Percentiles rank a stretch among this genome's conserved stretches.
Conservation (phyloP, 2,329 filamentous ascomycete species). For the Cercospora sp. region DNA sequence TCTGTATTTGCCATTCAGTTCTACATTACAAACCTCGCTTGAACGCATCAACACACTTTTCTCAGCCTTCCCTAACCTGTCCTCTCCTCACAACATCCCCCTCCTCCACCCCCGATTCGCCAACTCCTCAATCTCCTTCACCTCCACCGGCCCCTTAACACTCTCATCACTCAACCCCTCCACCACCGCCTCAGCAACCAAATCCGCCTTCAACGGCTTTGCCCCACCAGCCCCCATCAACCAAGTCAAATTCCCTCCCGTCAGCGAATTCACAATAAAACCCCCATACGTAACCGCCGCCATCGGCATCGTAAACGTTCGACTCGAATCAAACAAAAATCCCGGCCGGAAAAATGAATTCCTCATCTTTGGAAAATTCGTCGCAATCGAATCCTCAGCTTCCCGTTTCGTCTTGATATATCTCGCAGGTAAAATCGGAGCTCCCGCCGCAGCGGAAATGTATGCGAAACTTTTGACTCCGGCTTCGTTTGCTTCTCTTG, state of each 20-base stretch:
- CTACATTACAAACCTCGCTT: constrained; percentile 7
- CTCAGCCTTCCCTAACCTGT: too few species aligned
- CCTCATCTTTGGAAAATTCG: constrained; percentile 72
- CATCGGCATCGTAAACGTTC: constrained; percentile 79
- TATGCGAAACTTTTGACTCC: constrained; percentile 74
- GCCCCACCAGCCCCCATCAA: constrained; percentile 80
- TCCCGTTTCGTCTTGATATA: constrained; percentile 93
- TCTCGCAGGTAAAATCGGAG: constrained; percentile 76
- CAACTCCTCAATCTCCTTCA: constrained; percentile 75
- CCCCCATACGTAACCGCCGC: constrained; percentile 75
- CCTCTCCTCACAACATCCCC: constrained; percentile 71
- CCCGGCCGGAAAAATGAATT: constrained; percentile 80
- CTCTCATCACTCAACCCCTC: constrained; percentile 76
- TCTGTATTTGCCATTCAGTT: not conserved
- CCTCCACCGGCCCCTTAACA: constrained; percentile 74
- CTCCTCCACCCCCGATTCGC: constrained; percentile 84
- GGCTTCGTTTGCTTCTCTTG: constrained; percentile 68
- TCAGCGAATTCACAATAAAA: constrained; percentile 72
- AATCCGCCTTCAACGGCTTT: constrained; percentile 84
- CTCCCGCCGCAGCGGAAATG: constrained; percentile 83
- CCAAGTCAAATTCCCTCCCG: constrained; percentile 71
- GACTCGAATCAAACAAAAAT: constrained; percentile 84
- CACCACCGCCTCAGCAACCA: constrained; percentile 84
- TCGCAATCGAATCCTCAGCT: constrained; percentile 75
- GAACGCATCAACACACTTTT: constrained; percentile 13